Evolutionary conservation across 2,329 filamentous ascomycete species (phyloP), one percentile per base, ranked within the genome.

Genomic region (Fusarium temperatum): DNA sequence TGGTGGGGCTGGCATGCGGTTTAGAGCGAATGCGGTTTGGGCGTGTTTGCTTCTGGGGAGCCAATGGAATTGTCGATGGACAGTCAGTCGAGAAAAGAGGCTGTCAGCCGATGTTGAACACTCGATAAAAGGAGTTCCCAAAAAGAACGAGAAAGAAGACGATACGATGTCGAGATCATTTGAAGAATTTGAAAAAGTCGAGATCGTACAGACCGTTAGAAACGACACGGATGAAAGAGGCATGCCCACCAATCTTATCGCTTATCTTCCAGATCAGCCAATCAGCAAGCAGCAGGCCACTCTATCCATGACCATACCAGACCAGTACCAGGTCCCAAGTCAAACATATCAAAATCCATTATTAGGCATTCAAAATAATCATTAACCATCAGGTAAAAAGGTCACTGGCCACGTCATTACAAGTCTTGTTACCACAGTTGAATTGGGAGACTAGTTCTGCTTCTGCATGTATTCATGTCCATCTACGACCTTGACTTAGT

Each of bases 21-120:
- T 47, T 35, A 35, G 22, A 28, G 48, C 60, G 22, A 28, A 63
- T 47, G 12, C 26, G 41, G 53, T 50, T 39, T 63, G 53, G 53
- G 30, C 13, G 35, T 32, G 32, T 39, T 39, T 26, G 55, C 41
- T 28, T 20, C 28, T 17, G 17, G 17, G 5, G 12, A 24, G 41
- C 59, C 51, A 62, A 36, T 36, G 35, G 35, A 36, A 62, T 45
- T 12, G 5, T 36, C 15, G 14, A 9, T 3, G 12, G 17, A n/a
- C 6, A 24, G 14, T 35, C 11, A 18, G 30, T 17, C 3, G 17
- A n/a, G 30, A 24, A 30, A 22, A 14, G 12, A 24, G 32, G 32
- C 32, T 4, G 14, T 35, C 32, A 35, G 32, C 32, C 14, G 14
- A 35, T 35, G 14, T 4, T 35, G 32, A 35, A 35, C 32, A 0